Evolutionary conservation across 2,329 filamentous ascomycete genomes (phyloP).

Genomic region (Diaporthe nobilis): DNA sequence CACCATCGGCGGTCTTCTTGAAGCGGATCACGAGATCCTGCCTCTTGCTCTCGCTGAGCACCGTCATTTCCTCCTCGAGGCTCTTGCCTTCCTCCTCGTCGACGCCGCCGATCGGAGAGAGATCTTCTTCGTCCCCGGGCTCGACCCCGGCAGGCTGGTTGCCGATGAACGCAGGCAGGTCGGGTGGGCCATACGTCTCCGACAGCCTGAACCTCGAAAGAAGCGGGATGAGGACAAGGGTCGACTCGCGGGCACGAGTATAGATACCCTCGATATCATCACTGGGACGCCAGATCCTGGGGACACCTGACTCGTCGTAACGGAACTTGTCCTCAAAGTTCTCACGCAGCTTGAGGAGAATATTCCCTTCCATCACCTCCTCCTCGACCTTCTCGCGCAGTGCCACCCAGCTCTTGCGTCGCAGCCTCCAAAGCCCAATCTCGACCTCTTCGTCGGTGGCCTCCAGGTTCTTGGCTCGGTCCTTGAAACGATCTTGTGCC

Average conservation of each 20-base stretch:
- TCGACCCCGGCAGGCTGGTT: conserved; percentile 81
- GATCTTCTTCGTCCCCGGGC: conserved; percentile 89
- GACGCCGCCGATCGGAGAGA: conserved; percentile 89
- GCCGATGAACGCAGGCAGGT: conserved; percentile 89
- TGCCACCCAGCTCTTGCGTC: conserved; percentile 94
- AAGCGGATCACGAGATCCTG: conserved; percentile 94
- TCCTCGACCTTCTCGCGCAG: conserved; percentile 93
- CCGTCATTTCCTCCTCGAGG: conserved; percentile 94
- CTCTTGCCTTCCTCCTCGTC: conserved; percentile 96
- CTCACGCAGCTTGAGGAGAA: conserved; percentile 93
- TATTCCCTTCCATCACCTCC: conserved; percentile 97
- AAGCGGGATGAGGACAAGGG: conserved; percentile 89
- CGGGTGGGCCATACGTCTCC: conserved; percentile 81
- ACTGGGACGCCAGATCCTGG: conserved; percentile 94
- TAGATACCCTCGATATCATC: conserved; percentile 98
- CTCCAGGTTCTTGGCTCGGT: conserved; percentile 93
- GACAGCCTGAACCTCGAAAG: conserved; percentile 86
- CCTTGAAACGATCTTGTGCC: conserved; percentile 87
- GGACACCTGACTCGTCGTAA: conserved; percentile 95
- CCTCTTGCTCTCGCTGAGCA: conserved; percentile 90
- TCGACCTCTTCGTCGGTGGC: conserved; percentile 92
- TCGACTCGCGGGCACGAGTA: conserved; percentile 92
- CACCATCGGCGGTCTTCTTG: conserved; percentile 98
- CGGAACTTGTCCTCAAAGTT: conserved; percentile 99
- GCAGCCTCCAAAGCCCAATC: conserved; percentile 90